Evolutionary conservation across 2,329 filamentous ascomycete species (phyloP).

Genomic region (Trichoderma atroviride): DNA sequence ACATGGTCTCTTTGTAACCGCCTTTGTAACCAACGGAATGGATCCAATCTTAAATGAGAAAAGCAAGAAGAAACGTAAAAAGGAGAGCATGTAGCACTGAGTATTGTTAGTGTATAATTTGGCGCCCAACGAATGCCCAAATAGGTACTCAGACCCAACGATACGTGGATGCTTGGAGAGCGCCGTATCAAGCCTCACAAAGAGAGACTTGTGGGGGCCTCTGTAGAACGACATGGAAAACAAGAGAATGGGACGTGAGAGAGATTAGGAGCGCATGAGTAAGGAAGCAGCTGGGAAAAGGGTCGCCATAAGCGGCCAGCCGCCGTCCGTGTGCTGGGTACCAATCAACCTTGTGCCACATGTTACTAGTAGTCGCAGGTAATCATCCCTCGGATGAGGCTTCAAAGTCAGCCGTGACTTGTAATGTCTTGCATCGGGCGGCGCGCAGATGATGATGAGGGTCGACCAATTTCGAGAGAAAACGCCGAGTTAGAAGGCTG

Average conservation of each 20-base stretch:
- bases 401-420: not conserved
- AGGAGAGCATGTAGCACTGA: not conserved
- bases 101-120: conserved; percentile 4
- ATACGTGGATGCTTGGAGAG: conserved; percentile 17
- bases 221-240: not conserved
- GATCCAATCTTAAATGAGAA: not conserved
- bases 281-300: not conserved
- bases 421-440: conserved; percentile 9
- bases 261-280: not conserved
- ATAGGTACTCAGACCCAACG: not conserved
- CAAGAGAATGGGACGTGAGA: not conserved
- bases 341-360: not conserved
- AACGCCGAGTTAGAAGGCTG: not conserved
- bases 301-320: not conserved
- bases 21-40: not conserved
- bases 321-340: not conserved
- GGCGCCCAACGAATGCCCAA: conserved; percentile 15
- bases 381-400: conserved; percentile 10
- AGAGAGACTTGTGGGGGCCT: not conserved
- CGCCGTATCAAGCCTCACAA: not conserved
- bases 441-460: not conserved
- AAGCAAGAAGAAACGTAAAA: not conserved
- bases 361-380: not conserved
- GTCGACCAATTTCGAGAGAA: not conserved
- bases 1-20: not conserved